These are phyloP conservation scores for Schizophyllum amplum DNA, from an alignment of 1,284 basidiomycete species.

Conservation along the genomic window DNA sequence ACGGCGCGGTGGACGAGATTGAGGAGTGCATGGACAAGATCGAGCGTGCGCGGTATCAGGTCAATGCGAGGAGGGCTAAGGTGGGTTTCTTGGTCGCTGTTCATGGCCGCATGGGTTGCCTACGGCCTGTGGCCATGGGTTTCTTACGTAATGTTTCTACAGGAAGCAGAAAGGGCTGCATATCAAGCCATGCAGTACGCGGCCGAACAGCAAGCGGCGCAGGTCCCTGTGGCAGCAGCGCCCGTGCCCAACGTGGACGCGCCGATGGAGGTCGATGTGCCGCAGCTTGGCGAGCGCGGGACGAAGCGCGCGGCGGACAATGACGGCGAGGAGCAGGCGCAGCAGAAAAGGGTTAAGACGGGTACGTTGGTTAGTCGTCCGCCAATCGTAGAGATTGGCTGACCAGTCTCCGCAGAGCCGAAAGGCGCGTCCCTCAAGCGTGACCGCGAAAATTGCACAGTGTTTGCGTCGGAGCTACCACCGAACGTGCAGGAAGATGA, in stretches of 20 bases:
- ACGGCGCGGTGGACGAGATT: constrained; percentile 68
- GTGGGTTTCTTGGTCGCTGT: constrained; percentile 27
- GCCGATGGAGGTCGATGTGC: constrained; percentile 48
- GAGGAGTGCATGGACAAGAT: constrained; percentile 63
- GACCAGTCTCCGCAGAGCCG: constrained; percentile 26
- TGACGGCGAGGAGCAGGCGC: constrained; percentile 14
- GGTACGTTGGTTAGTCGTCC: constrained; percentile 33
- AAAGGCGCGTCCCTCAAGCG: constrained; percentile 56
- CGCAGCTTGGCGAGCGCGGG: constrained; percentile 23
- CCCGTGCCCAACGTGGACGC: constrained; percentile 17
- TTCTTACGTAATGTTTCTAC: constrained; percentile 1
- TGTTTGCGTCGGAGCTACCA: constrained; percentile 77
- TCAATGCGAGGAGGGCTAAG: constrained; percentile 60
- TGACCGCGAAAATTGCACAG: constrained; percentile 92
- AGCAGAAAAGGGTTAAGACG: constrained; percentile 50
- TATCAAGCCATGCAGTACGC: constrained; percentile 44
- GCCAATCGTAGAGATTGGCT: constrained; percentile 8
- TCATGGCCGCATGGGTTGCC: background rate
- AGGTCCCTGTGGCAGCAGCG: constrained; percentile 25
- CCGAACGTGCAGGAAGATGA: constrained; percentile 53
- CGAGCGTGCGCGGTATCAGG: constrained; percentile 54
- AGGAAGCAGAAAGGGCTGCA: constrained; percentile 56
- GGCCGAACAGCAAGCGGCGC: constrained; percentile 33
- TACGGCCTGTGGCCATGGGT: background rate
- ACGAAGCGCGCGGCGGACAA: constrained; percentile 63